Evolutionary conservation across 2,329 filamentous ascomycete genomes (phyloP), one percentile per base, ranked within the genome.

Genomic region (Arthrobotrys sinensis): DNA sequence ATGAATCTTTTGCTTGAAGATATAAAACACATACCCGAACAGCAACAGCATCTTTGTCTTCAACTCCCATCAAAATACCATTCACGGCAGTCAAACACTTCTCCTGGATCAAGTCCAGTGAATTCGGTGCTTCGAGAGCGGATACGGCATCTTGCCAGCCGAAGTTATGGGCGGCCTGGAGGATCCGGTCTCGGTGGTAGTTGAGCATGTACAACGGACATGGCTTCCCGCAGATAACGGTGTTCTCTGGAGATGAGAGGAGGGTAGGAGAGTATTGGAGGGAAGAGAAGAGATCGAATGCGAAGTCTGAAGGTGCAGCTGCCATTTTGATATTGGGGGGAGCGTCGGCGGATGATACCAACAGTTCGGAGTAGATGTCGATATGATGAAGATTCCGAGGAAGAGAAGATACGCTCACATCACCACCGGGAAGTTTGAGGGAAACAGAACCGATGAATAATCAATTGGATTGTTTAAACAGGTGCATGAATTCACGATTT

Each of bases 131-230:
- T 79, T 85, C 82, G 24, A 87, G 86, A 50, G 88, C 86, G 81
- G 86, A 81, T 12, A 88, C 80, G 0, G 87, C 89, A 1, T 82
- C 80, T 0, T 84, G 80, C 89, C 89, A 91, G 5, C 84, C 82
- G 86, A 89, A 91, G 80, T 91, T 83, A 2, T 81, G 83, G 4
- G 89, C 89, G 12, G 89, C 90, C 71, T 86, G 88, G n/a, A 93
- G 86, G 83, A 97, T 88, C 66, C 94, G 91, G 83, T 94, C 91
- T 53, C 90, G 89, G 83, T 97, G 94, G 81, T 91, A 91, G 73
- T 90, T 87, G 14, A 96, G 88, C 87, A 96, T 93, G 84, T 96
- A 96, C 81, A 93, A 90, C 0, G 91, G 88, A 7, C 90, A 92
- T 5, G 85, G 82, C 28, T 86, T 84, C 24, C 36, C 52, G 57